Percentiles rank a stretch among this genome's conserved stretches.
Conservation (phyloP, 2,329 filamentous ascomycete species). For the Pseudofabraea citricarpa region DNA sequence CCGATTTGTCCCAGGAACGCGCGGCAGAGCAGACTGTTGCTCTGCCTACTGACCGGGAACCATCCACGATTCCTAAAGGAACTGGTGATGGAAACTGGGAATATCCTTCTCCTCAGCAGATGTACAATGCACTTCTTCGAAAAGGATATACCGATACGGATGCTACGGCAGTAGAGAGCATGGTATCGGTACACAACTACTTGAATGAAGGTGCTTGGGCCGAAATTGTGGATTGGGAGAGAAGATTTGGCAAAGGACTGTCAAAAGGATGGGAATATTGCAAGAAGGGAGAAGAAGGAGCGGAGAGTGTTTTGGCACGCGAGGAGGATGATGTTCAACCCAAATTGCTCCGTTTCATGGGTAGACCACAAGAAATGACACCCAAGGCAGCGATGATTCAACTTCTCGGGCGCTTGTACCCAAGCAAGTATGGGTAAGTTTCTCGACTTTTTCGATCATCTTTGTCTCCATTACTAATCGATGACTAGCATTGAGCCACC, state of each 20-base stretch:
- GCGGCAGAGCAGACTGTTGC: conserved; percentile 66
- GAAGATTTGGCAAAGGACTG: conserved; percentile 73
- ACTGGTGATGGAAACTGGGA: conserved; percentile 82
- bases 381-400: conserved; percentile 86
- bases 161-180: conserved; percentile 85
- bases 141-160: conserved; percentile 97
- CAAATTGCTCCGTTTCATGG: conserved; percentile 80
- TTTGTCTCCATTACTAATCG: conserved; percentile 8
- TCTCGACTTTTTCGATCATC: not conserved
- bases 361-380: conserved; percentile 81
- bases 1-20: conserved; percentile 73
- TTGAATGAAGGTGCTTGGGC: conserved; percentile 96
- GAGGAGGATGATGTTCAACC: conserved; percentile 56
- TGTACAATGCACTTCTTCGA: conserved; percentile 96
- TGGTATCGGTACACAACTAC: conserved; percentile 98
- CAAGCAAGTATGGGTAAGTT: conserved; percentile 69
- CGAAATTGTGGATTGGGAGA: conserved; percentile 93
- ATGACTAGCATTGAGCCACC: conserved; percentile 68
- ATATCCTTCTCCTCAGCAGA: conserved; percentile 96
- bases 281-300: conserved; percentile 61
- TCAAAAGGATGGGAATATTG: conserved; percentile 69
- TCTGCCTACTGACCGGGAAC: conserved; percentile 76
- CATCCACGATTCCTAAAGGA: conserved; percentile 86
- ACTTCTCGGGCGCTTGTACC: conserved; percentile 73
- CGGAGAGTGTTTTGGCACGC: conserved; percentile 41